Evolutionary conservation across 2,329 filamentous ascomycete species (phyloP).

Genomic region (Pseudogymnoascus sp.): DNA sequence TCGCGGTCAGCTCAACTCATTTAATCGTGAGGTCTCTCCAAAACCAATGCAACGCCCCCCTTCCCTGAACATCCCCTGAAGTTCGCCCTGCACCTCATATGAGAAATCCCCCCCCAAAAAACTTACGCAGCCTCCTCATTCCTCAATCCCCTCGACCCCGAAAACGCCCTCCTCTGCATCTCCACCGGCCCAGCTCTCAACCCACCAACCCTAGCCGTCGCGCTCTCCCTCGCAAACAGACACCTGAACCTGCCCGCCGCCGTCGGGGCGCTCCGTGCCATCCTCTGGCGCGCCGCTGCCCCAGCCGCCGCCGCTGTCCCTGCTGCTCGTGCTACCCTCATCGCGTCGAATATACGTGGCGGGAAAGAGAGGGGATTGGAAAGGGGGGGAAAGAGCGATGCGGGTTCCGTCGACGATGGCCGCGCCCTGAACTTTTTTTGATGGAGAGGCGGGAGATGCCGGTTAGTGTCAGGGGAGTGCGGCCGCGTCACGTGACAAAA

Average conservation of each 20-base stretch:
- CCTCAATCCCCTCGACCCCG: neutral
- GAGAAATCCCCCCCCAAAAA: neutral
- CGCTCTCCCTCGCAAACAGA: constrained; percentile 5
- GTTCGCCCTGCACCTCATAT: neutral
- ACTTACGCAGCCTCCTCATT: constrained; percentile 8
- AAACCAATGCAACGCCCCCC: neutral
- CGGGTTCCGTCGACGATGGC: neutral
- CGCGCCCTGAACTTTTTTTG: constrained; percentile 5
- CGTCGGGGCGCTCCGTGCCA: neutral
- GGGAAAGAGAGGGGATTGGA: neutral
- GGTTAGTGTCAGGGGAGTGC: constrained; percentile 14
- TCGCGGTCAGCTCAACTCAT: neutral
- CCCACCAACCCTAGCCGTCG: neutral
- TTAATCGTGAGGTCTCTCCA: neutral
- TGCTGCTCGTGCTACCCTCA: constrained; percentile 10
- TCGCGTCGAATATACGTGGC: neutral
- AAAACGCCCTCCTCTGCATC: constrained; percentile 10
- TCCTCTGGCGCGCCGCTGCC: neutral
- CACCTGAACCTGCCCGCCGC: constrained; percentile 3
- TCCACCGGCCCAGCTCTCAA: neutral
- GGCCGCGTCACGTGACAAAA: neutral
- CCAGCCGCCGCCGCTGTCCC: neutral
- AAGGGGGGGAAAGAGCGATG: neutral
- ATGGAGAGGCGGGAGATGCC: constrained; percentile 1
- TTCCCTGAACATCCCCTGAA: neutral